Evolutionary conservation across 805 yeast species (phyloP).

Genomic region (Saturnispora serradocipensis): DNA sequence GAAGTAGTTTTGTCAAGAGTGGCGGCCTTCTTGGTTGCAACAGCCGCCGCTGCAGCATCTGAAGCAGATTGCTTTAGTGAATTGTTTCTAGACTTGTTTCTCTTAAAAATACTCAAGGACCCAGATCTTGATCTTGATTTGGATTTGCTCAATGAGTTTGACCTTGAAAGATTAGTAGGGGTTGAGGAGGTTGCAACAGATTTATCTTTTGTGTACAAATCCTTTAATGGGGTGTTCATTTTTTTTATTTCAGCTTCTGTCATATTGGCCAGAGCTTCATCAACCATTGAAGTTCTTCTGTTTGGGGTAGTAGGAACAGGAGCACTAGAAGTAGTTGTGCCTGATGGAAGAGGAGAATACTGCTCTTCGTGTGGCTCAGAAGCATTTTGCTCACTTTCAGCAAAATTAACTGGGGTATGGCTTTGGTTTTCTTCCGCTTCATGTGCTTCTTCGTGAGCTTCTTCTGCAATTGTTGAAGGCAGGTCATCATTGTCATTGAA

Average conservation of each 20-base stretch:
- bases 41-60: constrained; percentile 10
- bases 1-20: neutral
- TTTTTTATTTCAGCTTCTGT: constrained; percentile 21
- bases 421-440: neutral
- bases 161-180: constrained; percentile 31
- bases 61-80: constrained; percentile 11
- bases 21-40: neutral
- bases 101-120: constrained; percentile 11
- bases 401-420: neutral
- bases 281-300: constrained; percentile 27
- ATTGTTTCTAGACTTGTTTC: constrained; percentile 18
- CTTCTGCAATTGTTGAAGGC: constrained; percentile 16
- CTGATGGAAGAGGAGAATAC: constrained; percentile 3
- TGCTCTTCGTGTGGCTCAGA: neutral
- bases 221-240: constrained; percentile 25
- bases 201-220: constrained; percentile 17
- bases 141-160: constrained; percentile 33
- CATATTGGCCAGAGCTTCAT: constrained; percentile 22
- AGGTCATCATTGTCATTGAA: constrained; percentile 8
- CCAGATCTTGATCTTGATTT: constrained; percentile 27
- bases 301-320: constrained; percentile 8
- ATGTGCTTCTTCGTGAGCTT: constrained; percentile 3
- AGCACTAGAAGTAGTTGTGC: constrained; percentile 9
- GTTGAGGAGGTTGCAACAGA: constrained; percentile 7
- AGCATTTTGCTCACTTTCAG: neutral